These are phyloP conservation scores for Solidago caesia DNA, from an alignment of 129 eudicot genomes.

Conservation along the genomic window DNA sequence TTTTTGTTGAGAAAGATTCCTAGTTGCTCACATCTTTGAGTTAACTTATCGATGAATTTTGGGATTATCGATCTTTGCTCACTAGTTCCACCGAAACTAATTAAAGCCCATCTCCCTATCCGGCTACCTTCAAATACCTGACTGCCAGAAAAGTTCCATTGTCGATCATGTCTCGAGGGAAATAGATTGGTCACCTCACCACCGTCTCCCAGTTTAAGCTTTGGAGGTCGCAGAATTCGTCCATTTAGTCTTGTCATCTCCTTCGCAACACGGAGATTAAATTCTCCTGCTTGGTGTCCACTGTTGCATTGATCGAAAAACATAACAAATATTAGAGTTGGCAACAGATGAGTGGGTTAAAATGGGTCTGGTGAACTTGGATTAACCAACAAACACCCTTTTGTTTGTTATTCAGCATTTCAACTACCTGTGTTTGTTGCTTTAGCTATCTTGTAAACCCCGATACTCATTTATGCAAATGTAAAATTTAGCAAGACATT, in stretches of 20 bases:
- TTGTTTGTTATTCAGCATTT: background rate
- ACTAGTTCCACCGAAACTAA: conserved; percentile 78
- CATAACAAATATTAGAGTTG: background rate
- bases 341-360: background rate
- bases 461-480: no score
- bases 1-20: conserved; percentile 81
- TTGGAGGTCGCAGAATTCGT: conserved; percentile 87
- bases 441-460: no score
- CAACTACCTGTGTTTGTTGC: background rate
- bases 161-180: conserved; percentile 82
- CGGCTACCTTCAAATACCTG: conserved; percentile 90
- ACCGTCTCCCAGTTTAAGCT: conserved; percentile 80
- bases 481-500: no score
- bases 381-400: background rate
- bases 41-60: conserved; percentile 61
- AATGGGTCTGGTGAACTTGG: background rate
- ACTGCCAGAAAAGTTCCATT: conserved; percentile 89
- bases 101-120: conserved; percentile 78
- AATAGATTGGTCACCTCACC: conserved; percentile 64
- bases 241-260: conserved; percentile 86
- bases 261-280: conserved; percentile 57
- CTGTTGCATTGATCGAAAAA: conserved; percentile 34
- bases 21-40: conserved; percentile 73
- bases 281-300: conserved; percentile 66
- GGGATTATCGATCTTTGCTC: conserved; percentile 63